Percentiles rank a stretch among this genome's conserved stretches.
phyloP scores from a whole-genome alignment of 805 yeast genomes.

The Starmerella floris region DNA sequence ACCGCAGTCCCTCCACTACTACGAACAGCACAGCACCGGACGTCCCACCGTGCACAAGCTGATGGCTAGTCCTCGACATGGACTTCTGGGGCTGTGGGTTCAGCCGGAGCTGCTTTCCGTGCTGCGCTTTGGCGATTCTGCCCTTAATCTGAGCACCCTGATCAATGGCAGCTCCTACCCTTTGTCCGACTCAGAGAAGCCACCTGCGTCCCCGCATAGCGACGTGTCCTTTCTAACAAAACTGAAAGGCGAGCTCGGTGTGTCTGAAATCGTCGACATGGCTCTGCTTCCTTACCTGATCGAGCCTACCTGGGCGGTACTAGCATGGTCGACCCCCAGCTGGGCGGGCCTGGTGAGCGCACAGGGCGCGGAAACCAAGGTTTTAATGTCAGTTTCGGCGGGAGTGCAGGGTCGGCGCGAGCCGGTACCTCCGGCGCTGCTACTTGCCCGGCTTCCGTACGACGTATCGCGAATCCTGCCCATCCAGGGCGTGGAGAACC shows the following conservation, averaged over 20 bases:
- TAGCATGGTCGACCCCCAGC: constrained; percentile 44
- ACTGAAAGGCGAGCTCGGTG: neutral
- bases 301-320: constrained; percentile 68
- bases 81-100: constrained; percentile 41
- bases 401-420: too few species aligned
- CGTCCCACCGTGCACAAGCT: constrained; percentile 28
- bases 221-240: neutral
- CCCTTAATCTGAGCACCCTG: constrained; percentile 36
- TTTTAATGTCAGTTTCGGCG: neutral
- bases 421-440: neutral
- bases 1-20: constrained; percentile 73
- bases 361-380: constrained; percentile 17
- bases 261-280: constrained; percentile 44
- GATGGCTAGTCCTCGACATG: constrained; percentile 49
- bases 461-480: constrained; percentile 57
- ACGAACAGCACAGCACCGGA: constrained; percentile 39
- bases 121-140: constrained; percentile 39
- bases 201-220: neutral
- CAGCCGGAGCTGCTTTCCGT: constrained; percentile 25
- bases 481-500: constrained; percentile 24
- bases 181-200: neutral
- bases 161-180: constrained; percentile 31
- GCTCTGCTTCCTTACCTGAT: constrained; percentile 60
- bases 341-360: constrained; percentile 68
- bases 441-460: constrained; percentile 35